Base-by-base conservation (phyloP, 352 stramenopile species). In the Globisporangium iwayamae region DNA sequence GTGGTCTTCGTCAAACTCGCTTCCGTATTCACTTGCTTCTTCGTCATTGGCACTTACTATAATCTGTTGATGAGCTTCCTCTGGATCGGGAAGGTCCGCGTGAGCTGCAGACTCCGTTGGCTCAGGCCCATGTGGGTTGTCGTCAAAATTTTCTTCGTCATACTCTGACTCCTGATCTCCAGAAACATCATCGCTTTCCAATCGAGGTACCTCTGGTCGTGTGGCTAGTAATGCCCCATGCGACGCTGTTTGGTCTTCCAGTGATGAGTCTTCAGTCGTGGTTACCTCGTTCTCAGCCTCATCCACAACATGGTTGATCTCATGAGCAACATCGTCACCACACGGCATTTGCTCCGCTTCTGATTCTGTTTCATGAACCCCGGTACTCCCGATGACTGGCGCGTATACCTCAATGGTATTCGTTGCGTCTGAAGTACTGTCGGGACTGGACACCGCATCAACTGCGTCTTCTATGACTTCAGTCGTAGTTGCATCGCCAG, bases 1-100 rank as follows among this genome's bases (percentile, higher is more conserved):
- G 13, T 51, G 32, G n/a, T 67, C 45, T 20, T 85, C 73, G 6
- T 73, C 67, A 39, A 87, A 87, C 32, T 86, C 72, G 20, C 72
- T 76, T 32, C 61, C 67, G 51, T 79, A 79, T 3, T 53, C 67
- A 25, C 68, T 78, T 18, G 56, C 54, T 8, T 62, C 48, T 28
- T 61, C 63, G n/a, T 54, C 32, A 38, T 43, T n/a, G 20, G 32
- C 32, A 8, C 55, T 34, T 2, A 20, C 43, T 22, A 0, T 22
- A 56, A 1, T 7, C 1, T 18, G 9, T n/a, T 28, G 25, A 28
- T 28, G 28, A 11, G 5, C 4, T 18, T 62, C 43, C 8, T 25
- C 25, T 25, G n/a, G 16, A 14, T 28, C 41, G 9, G 51, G 4
- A 18, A 4, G 1, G 18, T 30, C 32, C 20, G 20, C 10, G 10